Base-by-base conservation (phyloP, 2,329 filamentous ascomycete genomes). In the Cordyceps militaris region DNA sequence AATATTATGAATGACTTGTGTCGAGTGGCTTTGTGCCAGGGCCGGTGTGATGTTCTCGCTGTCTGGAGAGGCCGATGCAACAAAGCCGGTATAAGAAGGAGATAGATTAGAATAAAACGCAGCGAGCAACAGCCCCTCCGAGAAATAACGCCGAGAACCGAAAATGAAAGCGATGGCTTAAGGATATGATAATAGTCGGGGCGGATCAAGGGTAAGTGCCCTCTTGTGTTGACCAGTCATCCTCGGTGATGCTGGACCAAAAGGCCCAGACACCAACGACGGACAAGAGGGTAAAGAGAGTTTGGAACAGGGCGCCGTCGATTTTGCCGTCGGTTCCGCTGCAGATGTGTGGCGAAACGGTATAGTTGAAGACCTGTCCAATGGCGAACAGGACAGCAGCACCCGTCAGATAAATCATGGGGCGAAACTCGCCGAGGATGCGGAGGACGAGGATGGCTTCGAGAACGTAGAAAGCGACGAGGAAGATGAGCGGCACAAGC, bases 171-270 rank as follows among this genome's bases (percentile, higher is more conserved):
- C 48, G 38, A 58, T 58, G 57, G 54, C 30, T 61, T 47, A 60
- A 62, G 48, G 19, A 30, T 26, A 38, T 14, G 40, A 47, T 44
- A n/a, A 28, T 13, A 47, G 28, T 36, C 52, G 44, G 44, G 46
- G 48, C 32, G 36, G 24, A 56, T 64, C 61, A 67, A 54, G 75
- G 72, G 62, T 80, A 80, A 53, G 72, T 64, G 47, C 64, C 69
- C 57, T 71, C 70, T 10, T 71, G 75, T 72, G 81, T 80, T 19
- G 92, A 91, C 94, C 94, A 99, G 76, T 97, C 93, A 67, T 99
- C 94, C 74, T 99, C 94, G 16, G 94, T 99, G 66, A 99, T 99
- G 75, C 91, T 97, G 48, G 91, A 96, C 94, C 94, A 99, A 79
- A 99, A 99, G 58, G 89, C 73, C 92, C 94, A 99, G 63, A 97